Conservation (phyloP, 2,329 filamentous ascomycete species). For the Aspergillus unguis region DNA sequence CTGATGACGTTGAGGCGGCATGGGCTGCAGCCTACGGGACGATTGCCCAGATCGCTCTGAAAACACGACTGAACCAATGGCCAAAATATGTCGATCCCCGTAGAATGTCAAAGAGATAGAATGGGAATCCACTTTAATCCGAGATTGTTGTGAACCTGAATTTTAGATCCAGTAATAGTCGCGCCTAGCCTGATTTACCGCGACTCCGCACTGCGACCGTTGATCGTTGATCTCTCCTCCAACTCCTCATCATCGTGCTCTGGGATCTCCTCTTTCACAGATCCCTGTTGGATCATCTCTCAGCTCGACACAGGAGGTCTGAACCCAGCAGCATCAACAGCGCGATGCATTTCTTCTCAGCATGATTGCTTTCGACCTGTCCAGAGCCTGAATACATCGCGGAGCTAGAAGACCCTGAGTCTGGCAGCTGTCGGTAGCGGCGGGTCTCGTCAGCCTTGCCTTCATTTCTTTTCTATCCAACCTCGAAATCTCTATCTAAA, state of each 20-base stretch:
- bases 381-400: not conserved
- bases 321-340: slow-evolving; percentile 6
- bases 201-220: slow-evolving; percentile 13
- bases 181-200: not conserved
- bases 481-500: not conserved
- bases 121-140: too few relatives aligned
- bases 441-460: not conserved
- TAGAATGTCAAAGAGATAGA: too few relatives aligned
- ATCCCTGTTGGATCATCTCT: not conserved
- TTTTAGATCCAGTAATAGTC: not conserved
- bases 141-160: too few relatives aligned
- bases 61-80: too few relatives aligned
- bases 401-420: not conserved
- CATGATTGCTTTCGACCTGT: slow-evolving; percentile 16
- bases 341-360: slow-evolving; percentile 17
- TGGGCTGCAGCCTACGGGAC: too few relatives aligned
- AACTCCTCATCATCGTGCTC: not conserved
- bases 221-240: slow-evolving; percentile 8
- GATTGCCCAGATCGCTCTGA: too few relatives aligned
- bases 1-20: too few relatives aligned
- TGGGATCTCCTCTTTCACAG: not conserved
- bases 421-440: not conserved
- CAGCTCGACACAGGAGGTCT: slow-evolving; percentile 1
- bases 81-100: too few relatives aligned
- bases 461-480: slow-evolving; percentile 5